Conservation (phyloP, 2,329 filamentous ascomycete species). For the Penicillium sp. region DNA sequence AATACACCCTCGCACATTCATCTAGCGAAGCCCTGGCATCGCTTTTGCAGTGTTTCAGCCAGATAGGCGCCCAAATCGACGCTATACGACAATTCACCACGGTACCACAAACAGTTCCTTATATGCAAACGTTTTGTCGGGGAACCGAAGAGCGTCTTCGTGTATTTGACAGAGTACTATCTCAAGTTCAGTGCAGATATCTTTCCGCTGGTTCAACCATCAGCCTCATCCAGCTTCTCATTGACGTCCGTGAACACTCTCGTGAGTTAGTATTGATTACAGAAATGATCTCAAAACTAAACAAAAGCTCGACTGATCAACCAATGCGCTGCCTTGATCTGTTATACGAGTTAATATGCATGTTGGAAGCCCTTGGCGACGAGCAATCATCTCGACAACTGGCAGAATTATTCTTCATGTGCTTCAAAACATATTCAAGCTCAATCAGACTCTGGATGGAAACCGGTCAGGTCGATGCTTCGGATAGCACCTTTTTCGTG, state of each 20-base stretch:
- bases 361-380: constrained; percentile 69
- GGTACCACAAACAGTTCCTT: constrained; percentile 51
- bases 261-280: constrained; percentile 61
- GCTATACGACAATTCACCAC: constrained; percentile 51
- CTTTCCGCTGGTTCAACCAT: constrained; percentile 57
- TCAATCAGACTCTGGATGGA: constrained; percentile 85
- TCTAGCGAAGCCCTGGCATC: constrained; percentile 33
- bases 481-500: constrained; percentile 75
- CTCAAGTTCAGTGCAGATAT: constrained; percentile 60
- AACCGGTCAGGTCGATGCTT: constrained; percentile 64
- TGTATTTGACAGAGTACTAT: constrained; percentile 60
- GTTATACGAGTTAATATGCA: constrained; percentile 68
- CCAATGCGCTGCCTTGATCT: constrained; percentile 76
- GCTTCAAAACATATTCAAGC: constrained; percentile 76
- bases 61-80: constrained; percentile 50
- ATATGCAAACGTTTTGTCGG: constrained; percentile 70
- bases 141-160: constrained; percentile 58
- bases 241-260: constrained; percentile 56
- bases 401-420: constrained; percentile 71
- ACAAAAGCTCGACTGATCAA: constrained; percentile 43
- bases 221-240: constrained; percentile 64
- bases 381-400: constrained; percentile 61
- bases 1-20: constrained; percentile 37
- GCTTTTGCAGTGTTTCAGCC: constrained; percentile 46
- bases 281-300: constrained; percentile 59